These are phyloP conservation scores for Talaromyces sp. DNA, from an alignment of 2,329 filamentous ascomycete genomes.

Conservation along the genomic window DNA sequence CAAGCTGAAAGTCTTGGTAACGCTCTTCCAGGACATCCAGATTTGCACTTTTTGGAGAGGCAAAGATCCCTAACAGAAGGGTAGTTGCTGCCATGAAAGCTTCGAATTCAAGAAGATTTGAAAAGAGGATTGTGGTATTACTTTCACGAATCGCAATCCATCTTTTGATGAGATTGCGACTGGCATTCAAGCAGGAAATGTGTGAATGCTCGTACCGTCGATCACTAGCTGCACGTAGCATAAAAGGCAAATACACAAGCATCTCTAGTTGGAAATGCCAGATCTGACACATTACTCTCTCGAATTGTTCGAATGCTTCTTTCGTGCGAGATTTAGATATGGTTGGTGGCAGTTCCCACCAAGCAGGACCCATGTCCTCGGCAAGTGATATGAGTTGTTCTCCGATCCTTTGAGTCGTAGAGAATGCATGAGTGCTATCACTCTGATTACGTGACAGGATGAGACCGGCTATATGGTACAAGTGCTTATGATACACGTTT, in stretches of 20 bases:
- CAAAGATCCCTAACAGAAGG: not conserved
- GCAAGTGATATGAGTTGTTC: not conserved
- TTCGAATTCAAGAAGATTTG: slow-evolving; percentile 10
- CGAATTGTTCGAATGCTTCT: not conserved
- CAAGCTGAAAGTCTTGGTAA: not conserved
- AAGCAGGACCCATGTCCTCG: not conserved
- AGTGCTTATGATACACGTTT: not conserved
- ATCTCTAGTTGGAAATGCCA: slow-evolving; percentile 10
- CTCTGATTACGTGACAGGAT: not conserved
- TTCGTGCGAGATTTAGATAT: not conserved
- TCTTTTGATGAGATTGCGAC: slow-evolving; percentile 3
- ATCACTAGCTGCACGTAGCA: slow-evolving; percentile 6
- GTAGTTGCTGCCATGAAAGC: slow-evolving; percentile 5
- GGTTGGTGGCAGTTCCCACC: not conserved
- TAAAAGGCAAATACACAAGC: slow-evolving; percentile 2
- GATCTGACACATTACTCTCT: slow-evolving; percentile 5
- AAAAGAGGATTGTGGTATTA: not conserved
- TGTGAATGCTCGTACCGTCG: slow-evolving; percentile 7
- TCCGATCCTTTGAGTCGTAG: not conserved
- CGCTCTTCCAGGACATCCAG: not conserved
- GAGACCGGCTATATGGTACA: not conserved
- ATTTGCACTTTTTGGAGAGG: not conserved
- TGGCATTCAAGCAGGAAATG: slow-evolving; percentile 1
- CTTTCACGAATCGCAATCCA: slow-evolving; percentile 2
- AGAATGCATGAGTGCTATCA: not conserved